Base-by-base conservation (phyloP, 2,329 filamentous ascomycete species). In the Ilyonectria mors-panacis region DNA sequence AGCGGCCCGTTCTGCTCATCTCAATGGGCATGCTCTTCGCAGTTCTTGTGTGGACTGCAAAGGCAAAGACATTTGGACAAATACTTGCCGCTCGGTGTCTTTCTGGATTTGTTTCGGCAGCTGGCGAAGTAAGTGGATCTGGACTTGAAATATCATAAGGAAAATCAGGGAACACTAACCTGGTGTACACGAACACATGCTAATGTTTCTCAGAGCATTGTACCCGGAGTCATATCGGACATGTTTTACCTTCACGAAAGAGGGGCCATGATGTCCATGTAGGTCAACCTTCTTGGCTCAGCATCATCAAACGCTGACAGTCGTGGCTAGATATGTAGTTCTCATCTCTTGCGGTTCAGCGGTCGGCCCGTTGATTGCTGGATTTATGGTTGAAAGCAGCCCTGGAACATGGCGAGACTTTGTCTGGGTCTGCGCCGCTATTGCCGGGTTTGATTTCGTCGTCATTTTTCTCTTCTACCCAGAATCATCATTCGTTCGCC, bases 211-310 rank as follows among this genome's bases (percentile, higher is more conserved):
- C n/a, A 60, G 58, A 60, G 58, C 23, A 53, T 60, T 13, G 47
- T 60, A 8, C 58, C 58, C 2, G 58, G 58, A 1, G 58, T 60
- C 10, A 37, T 60, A 2, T 51, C 58, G 6, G 58, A 60, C 35
- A 60, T 60, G 58, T 60, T 60, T 17, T 60, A 53, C n/a, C 35
- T 60, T 9, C 58, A 60, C 19, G 58, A 60, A 30, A 47, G 58
- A 30, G 58, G 58, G 0, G 58, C 47, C 2, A 60, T 60, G 58
- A 60, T 60, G 58, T 23, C 58, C 2, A 48, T 60, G 47, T 60
- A 53, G 10, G 58, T 53, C 7, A 5, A 28, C 35, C 17, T 9
- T 15, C 48, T 9, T n/a, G 3, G 2, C 17, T 12, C 4, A 13
- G 10, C 8, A 10, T 33, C 4, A 6, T 12, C 26, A 33, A 15